phyloP scores from a whole-genome alignment of 805 yeast genomes.

The Blastobotrys terrestris region DNA sequence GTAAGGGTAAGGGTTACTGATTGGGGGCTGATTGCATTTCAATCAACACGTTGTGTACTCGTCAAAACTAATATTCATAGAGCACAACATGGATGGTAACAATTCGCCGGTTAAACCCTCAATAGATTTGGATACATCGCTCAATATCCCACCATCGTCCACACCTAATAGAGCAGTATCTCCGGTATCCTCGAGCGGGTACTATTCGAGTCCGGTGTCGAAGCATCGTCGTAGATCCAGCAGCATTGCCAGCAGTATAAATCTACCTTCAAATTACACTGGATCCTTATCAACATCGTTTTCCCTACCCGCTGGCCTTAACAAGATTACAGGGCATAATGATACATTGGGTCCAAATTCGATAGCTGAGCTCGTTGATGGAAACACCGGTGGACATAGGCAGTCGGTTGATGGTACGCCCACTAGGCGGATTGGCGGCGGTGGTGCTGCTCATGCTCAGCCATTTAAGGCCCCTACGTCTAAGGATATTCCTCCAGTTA shows the following conservation, averaged over 20 bases:
- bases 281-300: background rate
- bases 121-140: background rate
- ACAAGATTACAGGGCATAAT: slow-evolving; percentile 34
- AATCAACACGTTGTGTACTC: background rate
- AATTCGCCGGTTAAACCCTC: background rate
- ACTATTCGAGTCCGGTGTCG: background rate
- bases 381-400: slow-evolving; percentile 1
- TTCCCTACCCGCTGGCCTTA: slow-evolving; percentile 31
- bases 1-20: background rate
- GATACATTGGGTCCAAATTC: slow-evolving; percentile 70
- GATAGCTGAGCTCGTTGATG: slow-evolving; percentile 67
- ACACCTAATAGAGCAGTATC: slow-evolving; percentile 11
- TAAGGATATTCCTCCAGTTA: slow-evolving; percentile 79
- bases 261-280: slow-evolving; percentile 1
- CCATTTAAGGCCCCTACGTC: slow-evolving; percentile 53
- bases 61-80: background rate
- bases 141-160: background rate
- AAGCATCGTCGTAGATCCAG: background rate
- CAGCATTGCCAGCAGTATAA: slow-evolving; percentile 4
- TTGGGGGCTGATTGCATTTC: background rate
- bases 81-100: background rate
- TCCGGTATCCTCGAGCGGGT: slow-evolving; percentile 5
- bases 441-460: slow-evolving; percentile 15
- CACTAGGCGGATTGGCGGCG: background rate
- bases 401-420: background rate